These are phyloP conservation scores for Coleophoma cylindrospora DNA, from an alignment of 2,329 filamentous ascomycete species.

Conservation along the genomic window DNA sequence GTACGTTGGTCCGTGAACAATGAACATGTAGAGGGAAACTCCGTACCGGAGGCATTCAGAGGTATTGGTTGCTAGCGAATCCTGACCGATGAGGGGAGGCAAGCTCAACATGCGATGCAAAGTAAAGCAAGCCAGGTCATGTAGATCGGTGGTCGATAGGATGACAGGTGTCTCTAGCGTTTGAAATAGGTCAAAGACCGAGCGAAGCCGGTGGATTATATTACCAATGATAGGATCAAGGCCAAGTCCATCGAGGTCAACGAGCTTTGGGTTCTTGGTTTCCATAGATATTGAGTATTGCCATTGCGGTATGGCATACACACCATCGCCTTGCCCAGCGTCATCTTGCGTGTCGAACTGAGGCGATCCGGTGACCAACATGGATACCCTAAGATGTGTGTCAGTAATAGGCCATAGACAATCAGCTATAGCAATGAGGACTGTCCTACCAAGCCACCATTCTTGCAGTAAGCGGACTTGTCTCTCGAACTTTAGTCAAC, in stretches of 20 bases:
- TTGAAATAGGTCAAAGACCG: conserved; percentile 29
- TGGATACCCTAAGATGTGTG: conserved; percentile 42
- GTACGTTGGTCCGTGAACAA: conserved; percentile 49
- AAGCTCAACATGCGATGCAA: conserved; percentile 41
- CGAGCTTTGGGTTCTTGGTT: neutral
- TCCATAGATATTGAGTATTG: conserved; percentile 22
- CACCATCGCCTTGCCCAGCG: conserved; percentile 39
- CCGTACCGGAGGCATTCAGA: conserved; percentile 42
- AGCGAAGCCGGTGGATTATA: conserved; percentile 11
- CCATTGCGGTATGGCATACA: conserved; percentile 45
- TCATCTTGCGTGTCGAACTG: conserved; percentile 50
- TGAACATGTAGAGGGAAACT: conserved; percentile 45
- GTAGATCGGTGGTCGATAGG: conserved; percentile 38
- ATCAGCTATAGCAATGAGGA: neutral
- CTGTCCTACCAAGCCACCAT: neutral
- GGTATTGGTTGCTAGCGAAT: conserved; percentile 12
- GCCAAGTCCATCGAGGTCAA: conserved; percentile 27
- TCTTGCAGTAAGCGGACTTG: conserved; percentile 47
- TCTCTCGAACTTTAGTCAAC: conserved; percentile 39
- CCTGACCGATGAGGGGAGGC: neutral
- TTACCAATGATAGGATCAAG: conserved; percentile 9
- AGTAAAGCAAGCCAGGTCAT: conserved; percentile 50
- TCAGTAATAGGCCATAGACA: conserved; percentile 1
- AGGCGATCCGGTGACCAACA: conserved; percentile 46
- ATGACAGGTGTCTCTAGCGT: conserved; percentile 14